Evolutionary conservation across 805 yeast species (phyloP).

Genomic region (Nakazawaea wyomingensis): DNA sequence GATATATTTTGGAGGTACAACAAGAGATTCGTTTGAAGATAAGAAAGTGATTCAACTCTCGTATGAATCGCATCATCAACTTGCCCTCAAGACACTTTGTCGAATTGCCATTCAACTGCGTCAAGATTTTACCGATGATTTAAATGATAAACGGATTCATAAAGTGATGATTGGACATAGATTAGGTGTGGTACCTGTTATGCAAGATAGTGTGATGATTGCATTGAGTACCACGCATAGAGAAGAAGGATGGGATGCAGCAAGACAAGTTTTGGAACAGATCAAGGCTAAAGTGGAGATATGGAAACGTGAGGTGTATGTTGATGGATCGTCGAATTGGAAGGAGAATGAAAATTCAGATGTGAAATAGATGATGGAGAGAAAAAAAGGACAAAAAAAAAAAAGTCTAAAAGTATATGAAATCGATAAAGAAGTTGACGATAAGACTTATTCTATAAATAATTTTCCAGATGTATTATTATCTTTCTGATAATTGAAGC

Average conservation of each 20-base stretch:
- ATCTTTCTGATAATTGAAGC: too few species aligned
- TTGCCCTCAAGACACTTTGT: conserved; percentile 34
- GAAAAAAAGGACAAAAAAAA: too few species aligned
- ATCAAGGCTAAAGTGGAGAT: conserved; percentile 42
- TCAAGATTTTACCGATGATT: too few species aligned
- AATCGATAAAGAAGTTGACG: too few species aligned
- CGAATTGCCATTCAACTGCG: conserved; percentile 28
- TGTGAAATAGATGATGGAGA: conserved; percentile 11
- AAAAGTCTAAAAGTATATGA: too few species aligned
- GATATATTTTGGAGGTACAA: conserved; percentile 45
- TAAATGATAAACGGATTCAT: conserved; percentile 22
- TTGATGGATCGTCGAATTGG: conserved; percentile 38
- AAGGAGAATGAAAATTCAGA: conserved; percentile 32
- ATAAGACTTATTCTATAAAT: too few species aligned
- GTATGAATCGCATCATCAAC: conserved; percentile 41
- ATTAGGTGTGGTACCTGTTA: conserved; percentile 42
- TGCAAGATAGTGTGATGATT: conserved; percentile 40
- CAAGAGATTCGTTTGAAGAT: conserved; percentile 38
- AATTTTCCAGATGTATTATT: too few species aligned
- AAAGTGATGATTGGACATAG: conserved; percentile 38
- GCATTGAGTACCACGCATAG: conserved; percentile 42
- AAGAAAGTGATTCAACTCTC: conserved; percentile 33
- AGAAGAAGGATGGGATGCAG: conserved; percentile 42
- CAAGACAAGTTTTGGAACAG: conserved; percentile 37
- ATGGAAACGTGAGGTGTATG: conserved; percentile 45